Evolutionary conservation across 192 early-diverging fungal genomes (phyloP).

Genomic region (Gonapodya sp.): DNA sequence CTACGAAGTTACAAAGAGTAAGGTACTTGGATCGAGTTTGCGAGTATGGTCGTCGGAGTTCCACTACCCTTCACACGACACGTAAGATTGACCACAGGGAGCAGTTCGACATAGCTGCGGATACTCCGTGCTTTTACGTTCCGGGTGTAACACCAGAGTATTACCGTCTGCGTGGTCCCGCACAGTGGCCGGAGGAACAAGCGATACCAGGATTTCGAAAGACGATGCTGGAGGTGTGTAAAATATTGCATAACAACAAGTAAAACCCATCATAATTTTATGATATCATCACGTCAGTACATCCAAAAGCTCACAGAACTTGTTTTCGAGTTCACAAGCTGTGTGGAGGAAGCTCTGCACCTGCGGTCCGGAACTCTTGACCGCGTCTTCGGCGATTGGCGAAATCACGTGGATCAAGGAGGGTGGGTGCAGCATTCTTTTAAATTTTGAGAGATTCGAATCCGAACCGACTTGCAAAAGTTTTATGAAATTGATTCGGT

Average conservation of each 20-base stretch:
- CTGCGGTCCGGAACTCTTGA: neutral
- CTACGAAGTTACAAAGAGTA: neutral
- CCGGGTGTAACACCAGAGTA: neutral
- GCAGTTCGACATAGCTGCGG: neutral
- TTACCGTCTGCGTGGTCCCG: neutral
- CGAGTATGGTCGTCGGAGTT: neutral
- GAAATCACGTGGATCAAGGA: neutral
- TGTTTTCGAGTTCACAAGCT: neutral
- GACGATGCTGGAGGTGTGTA: neutral
- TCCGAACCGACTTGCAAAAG: neutral
- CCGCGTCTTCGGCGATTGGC: neutral
- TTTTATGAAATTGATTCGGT: neutral
- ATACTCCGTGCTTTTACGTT: neutral
- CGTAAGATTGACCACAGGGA: neutral
- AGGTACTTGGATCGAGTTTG: neutral
- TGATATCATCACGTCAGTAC: no score
- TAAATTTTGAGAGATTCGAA: neutral
- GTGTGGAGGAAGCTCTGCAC: no score
- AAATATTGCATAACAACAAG: neutral
- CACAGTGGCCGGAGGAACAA: neutral
- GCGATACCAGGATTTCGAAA: neutral
- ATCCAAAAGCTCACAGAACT: no score
- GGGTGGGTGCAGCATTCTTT: neutral
- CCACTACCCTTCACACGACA: neutral
- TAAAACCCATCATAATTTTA: neutral